Conservation (phyloP, 2,329 filamentous ascomycete genomes). For the Remersonia thermophila region DNA sequence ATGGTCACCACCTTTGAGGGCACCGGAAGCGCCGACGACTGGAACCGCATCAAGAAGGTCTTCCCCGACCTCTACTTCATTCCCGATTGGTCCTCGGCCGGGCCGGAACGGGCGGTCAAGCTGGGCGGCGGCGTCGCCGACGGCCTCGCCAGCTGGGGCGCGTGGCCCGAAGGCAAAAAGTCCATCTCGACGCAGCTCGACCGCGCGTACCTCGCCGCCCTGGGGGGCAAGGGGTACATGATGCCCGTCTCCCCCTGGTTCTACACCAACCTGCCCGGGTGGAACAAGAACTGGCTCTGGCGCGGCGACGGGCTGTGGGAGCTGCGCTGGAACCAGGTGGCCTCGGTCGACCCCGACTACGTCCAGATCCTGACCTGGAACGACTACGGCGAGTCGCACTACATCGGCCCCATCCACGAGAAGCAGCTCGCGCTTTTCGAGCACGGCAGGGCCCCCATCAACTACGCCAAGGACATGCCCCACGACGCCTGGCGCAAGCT, state of each 20-base stretch:
- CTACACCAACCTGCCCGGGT: constrained; percentile 45
- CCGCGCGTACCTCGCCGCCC: constrained; percentile 22
- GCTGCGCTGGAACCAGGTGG: constrained; percentile 42
- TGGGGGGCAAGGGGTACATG: constrained; percentile 31
- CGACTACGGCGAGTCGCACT: constrained; percentile 42
- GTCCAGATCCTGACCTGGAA: constrained; percentile 32
- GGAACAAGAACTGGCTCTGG: constrained; percentile 51
- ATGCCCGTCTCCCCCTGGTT: constrained; percentile 48
- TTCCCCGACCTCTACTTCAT: constrained; percentile 27
- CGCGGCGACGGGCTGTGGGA: constrained; percentile 50
- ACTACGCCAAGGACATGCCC: constrained; percentile 33
- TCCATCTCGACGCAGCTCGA: constrained; percentile 19
- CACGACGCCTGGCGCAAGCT: constrained; percentile 38
- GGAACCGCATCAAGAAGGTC: constrained; percentile 28
- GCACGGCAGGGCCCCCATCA: constrained; percentile 28
- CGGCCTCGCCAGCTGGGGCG: constrained; percentile 27
- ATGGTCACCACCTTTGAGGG: constrained; percentile 44
- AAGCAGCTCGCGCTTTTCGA: constrained; percentile 24
- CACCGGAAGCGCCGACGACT: constrained; percentile 28
- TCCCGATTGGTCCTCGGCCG: constrained; percentile 32
- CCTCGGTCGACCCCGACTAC: constrained; percentile 24
- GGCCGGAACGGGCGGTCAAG: constrained; percentile 16
- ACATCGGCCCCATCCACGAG: constrained; percentile 35
- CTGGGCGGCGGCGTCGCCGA: constrained; percentile 18
- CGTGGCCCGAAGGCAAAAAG: constrained; percentile 24